Base-by-base conservation (phyloP, 1,139 yeast genomes). In the Nadsonia starkeyi-henricii region DNA sequence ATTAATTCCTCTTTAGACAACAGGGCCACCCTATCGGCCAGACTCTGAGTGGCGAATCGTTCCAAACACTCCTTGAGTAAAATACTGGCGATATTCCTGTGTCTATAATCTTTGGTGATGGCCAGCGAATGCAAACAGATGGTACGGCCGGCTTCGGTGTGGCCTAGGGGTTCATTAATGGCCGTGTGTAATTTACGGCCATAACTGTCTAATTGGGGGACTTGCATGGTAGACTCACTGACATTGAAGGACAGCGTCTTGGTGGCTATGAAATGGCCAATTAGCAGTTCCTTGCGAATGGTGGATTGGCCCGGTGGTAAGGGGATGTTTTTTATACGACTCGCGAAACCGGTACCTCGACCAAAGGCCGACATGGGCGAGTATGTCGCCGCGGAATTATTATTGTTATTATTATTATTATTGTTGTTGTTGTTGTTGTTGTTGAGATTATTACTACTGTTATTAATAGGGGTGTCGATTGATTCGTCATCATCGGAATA, bases 31-130 rank as follows among this genome's bases (percentile, higher is more conserved):
- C 78, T 75, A 56, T 81, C 85, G 47, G 94, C 96, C 55, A 86
- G 79, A 57, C 81, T 86, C 62, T 86, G 94, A 62, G 88, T 86
- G 44, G 88, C 78, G 64, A 91, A 71, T 59, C 89, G 85, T 65
- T 91, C 96, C 54, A 89, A 77, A 66, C 85, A 91, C 67, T 91
- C 98, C 57, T 84, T 88, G 61, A 89, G 67, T 61, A 91, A 68
- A 53, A 86, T 70, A 17, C 95, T 79, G 9, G 95, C 97, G 53
- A 91, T 71, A 60, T 83, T 84, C 65, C 78, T 77, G 51, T 88
- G 85, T 62, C 82, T 86, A 75, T 80, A 85, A 43, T 79, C 79
- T 26, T 91, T 85, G 56, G 79, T 79, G 41, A 91, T 77, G 3
- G 79, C 89, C 46, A 91, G 71, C 2, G 93, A 79, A 62, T 91